phyloP scores from a whole-genome alignment of 2,329 filamentous ascomycete genomes.

The Madurella fahalii region DNA sequence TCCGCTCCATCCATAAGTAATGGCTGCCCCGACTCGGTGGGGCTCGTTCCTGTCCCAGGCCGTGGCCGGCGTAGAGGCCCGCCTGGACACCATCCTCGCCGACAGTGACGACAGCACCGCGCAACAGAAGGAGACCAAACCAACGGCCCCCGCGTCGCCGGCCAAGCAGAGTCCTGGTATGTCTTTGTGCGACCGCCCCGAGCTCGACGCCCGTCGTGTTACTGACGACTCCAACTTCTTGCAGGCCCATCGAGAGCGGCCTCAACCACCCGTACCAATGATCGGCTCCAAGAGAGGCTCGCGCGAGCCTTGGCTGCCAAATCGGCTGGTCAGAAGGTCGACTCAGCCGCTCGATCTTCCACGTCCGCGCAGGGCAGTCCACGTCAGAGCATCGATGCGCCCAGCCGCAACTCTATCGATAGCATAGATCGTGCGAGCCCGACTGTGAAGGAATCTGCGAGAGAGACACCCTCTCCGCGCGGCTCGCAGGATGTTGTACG shows the following conservation, averaged over 20 bases:
- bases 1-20: slow-evolving; percentile 26
- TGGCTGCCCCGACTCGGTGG: slow-evolving; percentile 59
- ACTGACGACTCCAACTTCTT: slow-evolving; percentile 20
- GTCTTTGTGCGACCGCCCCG: slow-evolving; percentile 5
- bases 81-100: slow-evolving; percentile 84
- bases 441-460: slow-evolving; percentile 17
- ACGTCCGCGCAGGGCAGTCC: slow-evolving; percentile 39
- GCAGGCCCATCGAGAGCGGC: slow-evolving; percentile 59
- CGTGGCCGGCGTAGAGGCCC: slow-evolving; percentile 88
- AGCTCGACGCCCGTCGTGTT: slow-evolving; percentile 9
- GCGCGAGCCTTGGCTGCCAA: slow-evolving; percentile 82
- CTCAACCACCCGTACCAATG: slow-evolving; percentile 61
- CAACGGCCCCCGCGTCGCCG: slow-evolving; percentile 27
- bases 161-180: slow-evolving; percentile 35
- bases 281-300: slow-evolving; percentile 82
- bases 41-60: slow-evolving; percentile 81
- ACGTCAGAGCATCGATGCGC: slow-evolving; percentile 39
- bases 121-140: slow-evolving; percentile 26
- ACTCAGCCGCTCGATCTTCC: slow-evolving; percentile 20
- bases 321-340: slow-evolving; percentile 39
- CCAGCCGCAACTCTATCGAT: slow-evolving; percentile 32
- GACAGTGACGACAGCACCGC: slow-evolving; percentile 60
- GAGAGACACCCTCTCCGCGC: slow-evolving; percentile 22
- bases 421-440: slow-evolving; percentile 23
- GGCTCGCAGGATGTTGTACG: slow-evolving; percentile 25